Evolutionary conservation across 805 yeast species (phyloP).

Genomic region (Myxozyma udenii): DNA sequence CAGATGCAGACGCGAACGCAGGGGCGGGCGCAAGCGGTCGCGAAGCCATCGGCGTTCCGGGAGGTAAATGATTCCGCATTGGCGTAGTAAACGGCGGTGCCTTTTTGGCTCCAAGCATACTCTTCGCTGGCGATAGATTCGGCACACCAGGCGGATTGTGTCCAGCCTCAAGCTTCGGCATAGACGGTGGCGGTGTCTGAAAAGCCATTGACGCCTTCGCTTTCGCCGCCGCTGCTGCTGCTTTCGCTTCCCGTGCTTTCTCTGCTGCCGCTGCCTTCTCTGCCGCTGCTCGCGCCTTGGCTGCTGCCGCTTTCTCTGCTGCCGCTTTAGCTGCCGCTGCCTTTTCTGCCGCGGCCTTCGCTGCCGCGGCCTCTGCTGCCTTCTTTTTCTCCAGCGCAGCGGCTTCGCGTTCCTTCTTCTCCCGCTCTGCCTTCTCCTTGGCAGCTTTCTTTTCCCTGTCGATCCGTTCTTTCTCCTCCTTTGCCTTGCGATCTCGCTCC

Average conservation of each 20-base stretch:
- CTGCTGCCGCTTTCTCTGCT: constrained; percentile 28
- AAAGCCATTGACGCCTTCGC: not conserved
- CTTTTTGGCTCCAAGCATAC: not conserved
- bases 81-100: not conserved
- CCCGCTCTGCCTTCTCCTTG: constrained; percentile 18
- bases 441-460: constrained; percentile 30
- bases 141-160: not conserved
- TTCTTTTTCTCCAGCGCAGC: constrained; percentile 32
- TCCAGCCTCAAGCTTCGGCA: not conserved
- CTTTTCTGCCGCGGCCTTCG: constrained; percentile 24
- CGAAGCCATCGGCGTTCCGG: too few species aligned
- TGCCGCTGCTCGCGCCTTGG: constrained; percentile 18
- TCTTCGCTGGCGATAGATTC: not conserved
- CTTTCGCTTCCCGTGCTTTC: constrained; percentile 1
- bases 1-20: not conserved
- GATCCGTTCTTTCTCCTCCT: constrained; percentile 34
- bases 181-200: constrained; percentile 4
- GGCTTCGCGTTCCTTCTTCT: constrained; percentile 29
- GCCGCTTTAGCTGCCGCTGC: constrained; percentile 11
- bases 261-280: constrained; percentile 8
- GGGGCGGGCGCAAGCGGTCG: too few species aligned
- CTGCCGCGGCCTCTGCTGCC: constrained; percentile 15
- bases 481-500: constrained; percentile 41
- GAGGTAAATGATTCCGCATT: too few species aligned
- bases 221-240: not conserved